A percentile compares a stretch with the other conserved stretches of the same genome.
Evolutionary conservation across 2,329 filamentous ascomycete species (phyloP).

Genomic region (Calonectria hongkongensis): DNA sequence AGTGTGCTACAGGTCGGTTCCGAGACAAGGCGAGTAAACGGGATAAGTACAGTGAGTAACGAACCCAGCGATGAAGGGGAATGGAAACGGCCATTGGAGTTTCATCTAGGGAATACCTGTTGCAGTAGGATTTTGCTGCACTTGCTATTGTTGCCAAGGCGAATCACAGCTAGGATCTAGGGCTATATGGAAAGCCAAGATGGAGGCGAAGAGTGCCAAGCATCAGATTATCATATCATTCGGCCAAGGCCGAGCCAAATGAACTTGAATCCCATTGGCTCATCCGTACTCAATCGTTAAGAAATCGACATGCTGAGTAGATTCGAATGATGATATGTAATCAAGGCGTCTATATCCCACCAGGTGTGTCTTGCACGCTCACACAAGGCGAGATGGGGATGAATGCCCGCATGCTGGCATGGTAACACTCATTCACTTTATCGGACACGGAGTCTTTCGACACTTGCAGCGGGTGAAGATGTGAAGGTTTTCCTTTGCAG

Average conservation of each 20-base stretch:
- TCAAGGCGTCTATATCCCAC: neutral
- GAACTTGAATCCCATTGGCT: neutral
- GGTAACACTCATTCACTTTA: neutral
- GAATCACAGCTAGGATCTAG: neutral
- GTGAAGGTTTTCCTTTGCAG: neutral
- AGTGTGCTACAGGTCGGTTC: neutral
- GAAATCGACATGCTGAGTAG: neutral
- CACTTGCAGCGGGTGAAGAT: neutral
- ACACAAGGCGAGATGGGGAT: neutral
- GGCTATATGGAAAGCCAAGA: neutral
- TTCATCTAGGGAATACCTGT: neutral
- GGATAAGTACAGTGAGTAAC: neutral
- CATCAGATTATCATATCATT: neutral
- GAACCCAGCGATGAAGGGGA: neutral
- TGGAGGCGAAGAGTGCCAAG: neutral
- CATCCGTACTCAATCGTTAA: neutral
- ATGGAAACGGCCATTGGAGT: neutral
- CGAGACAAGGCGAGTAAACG: neutral
- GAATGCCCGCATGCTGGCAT: neutral
- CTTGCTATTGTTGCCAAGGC: neutral
- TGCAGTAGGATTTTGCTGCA: neutral
- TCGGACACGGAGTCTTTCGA: constrained; percentile 8
- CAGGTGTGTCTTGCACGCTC: neutral
- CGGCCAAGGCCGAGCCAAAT: neutral
- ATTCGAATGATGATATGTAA: neutral